These are phyloP conservation scores for Fusarium nurragi DNA, from an alignment of 2,329 filamentous ascomycete species.

Conservation along the genomic window DNA sequence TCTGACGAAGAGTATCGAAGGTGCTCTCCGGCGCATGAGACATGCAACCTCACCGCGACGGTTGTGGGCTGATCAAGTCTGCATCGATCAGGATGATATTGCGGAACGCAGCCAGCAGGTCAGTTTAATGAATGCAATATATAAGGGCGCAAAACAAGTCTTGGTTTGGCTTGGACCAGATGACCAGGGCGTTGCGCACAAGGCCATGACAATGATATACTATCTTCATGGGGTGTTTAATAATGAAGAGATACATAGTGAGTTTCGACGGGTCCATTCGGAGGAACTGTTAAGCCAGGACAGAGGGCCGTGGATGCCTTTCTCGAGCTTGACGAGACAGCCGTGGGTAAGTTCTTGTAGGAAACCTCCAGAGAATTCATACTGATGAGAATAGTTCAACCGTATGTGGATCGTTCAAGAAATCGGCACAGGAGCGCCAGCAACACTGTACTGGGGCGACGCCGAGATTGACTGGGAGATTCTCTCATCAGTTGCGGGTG, in stretches of 20 bases:
- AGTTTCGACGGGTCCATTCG: slow-evolving; percentile 45
- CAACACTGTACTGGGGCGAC: slow-evolving; percentile 50
- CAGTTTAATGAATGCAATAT: slow-evolving; percentile 52
- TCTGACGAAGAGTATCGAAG: slow-evolving; percentile 46
- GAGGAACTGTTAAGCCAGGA: slow-evolving; percentile 45
- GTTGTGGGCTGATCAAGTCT: slow-evolving; percentile 54
- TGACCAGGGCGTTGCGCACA: slow-evolving; percentile 40
- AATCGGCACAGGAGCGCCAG: slow-evolving; percentile 48
- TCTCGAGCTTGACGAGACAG: slow-evolving; percentile 46
- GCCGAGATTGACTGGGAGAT: slow-evolving; percentile 47
- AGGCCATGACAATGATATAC: slow-evolving; percentile 44
- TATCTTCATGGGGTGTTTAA: slow-evolving; percentile 44
- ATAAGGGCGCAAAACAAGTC: slow-evolving; percentile 47
- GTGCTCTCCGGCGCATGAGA: slow-evolving; percentile 46
- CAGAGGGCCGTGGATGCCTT: slow-evolving; percentile 45
- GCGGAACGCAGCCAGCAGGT: slow-evolving; percentile 51
- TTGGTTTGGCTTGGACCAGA: slow-evolving; percentile 52
- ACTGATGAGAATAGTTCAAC: slow-evolving; percentile 44
- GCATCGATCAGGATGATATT: slow-evolving; percentile 53
- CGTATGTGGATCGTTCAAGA: slow-evolving; percentile 53
- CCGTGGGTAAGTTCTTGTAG: slow-evolving; percentile 46
- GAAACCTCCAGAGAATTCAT: background rate
- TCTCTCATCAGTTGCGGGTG: slow-evolving; percentile 45
- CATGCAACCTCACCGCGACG: slow-evolving; percentile 39
- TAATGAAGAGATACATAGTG: slow-evolving; percentile 44